phyloP scores from a whole-genome alignment of 2,329 filamentous ascomycete genomes.

The Aspergillus sergii region DNA sequence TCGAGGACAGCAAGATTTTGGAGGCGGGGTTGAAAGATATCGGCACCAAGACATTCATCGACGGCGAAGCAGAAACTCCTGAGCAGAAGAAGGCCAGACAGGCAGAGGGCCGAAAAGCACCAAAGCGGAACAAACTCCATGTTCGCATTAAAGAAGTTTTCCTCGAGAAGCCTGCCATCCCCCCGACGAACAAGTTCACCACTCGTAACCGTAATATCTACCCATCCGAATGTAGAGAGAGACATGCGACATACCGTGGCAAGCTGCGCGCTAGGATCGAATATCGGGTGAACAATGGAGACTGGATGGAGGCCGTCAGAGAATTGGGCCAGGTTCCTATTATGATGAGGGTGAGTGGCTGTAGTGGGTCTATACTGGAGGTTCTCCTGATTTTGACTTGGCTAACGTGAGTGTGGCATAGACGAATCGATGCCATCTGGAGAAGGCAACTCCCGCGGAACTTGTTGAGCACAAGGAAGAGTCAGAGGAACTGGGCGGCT shows the following conservation, averaged over 20 bases:
- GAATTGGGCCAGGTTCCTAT: slow-evolving; percentile 89
- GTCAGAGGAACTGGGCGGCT: slow-evolving; percentile 92
- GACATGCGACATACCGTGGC: slow-evolving; percentile 88
- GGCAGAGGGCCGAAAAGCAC: slow-evolving; percentile 59
- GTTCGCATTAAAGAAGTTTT: slow-evolving; percentile 80
- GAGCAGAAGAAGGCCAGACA: slow-evolving; percentile 41
- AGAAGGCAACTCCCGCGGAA: slow-evolving; percentile 78
- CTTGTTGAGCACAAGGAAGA: slow-evolving; percentile 90
- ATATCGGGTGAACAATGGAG: slow-evolving; percentile 83
- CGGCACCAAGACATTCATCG: slow-evolving; percentile 82
- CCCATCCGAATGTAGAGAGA: slow-evolving; percentile 90
- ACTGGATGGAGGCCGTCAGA: slow-evolving; percentile 77
- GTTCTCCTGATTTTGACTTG: not conserved
- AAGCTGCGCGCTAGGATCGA: slow-evolving; percentile 82
- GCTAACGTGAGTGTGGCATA: slow-evolving; percentile 36
- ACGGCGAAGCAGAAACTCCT: slow-evolving; percentile 63
- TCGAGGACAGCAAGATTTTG: slow-evolving; percentile 72
- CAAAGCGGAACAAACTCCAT: slow-evolving; percentile 70
- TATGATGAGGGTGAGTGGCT: slow-evolving; percentile 75
- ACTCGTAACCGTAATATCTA: slow-evolving; percentile 79
- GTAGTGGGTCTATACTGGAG: not conserved
- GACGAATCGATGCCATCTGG: slow-evolving; percentile 89
- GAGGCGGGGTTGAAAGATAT: slow-evolving; percentile 83
- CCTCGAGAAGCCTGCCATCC: slow-evolving; percentile 79
- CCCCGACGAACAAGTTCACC: slow-evolving; percentile 80